Base-by-base conservation (phyloP, 441 rosid species). In the Populus hybrid region DNA sequence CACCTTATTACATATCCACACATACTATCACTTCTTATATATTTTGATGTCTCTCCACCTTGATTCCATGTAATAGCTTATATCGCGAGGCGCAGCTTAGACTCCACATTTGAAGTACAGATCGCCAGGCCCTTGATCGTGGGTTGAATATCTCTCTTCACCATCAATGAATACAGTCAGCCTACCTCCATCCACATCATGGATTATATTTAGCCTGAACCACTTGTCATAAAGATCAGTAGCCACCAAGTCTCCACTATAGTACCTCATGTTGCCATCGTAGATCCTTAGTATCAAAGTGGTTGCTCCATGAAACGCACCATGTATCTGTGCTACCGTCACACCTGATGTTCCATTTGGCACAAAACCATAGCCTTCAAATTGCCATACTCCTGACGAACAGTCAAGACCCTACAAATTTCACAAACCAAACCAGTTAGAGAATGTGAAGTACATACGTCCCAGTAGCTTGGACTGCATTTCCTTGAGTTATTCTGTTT, bases 11-110 rank as follows among this genome's bases (percentile, higher is more conserved):
- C 10, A 38, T 8, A 8, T 7, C 10, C 10, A 38, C 42, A 38
- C 3, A 38, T 16, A 28, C 19, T 1, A 70, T 53, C 42, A 71
- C 50, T 66, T 78, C 28, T 53, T 71, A 32, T 69, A 71, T 57
- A 84, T 78, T 23, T 80, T 80, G 70, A 84, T 78, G 4, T 72
- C 85, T 66, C 80, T 82, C 88, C 88, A 83, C 5, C 86, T 70
- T 0, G 88, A 82, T 57, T 86, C 87, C 87, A 82, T 68, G 74
- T 74, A 87, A 73, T 82, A 87, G 76, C 87, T 87, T 57, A 78
- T 76, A 69, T 82, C 61, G 6, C 35, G 21, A 0, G 84, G 84
- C 0, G 84, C 85, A 23, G 76, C 87, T 57, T 79, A 79, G 10
- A 86, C 88, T 8, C 86, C 89, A 30, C 79, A 80, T 42, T 83